Conservation (phyloP, 495 filamentous ascomycete genomes). For the Penicillium manginii region DNA sequence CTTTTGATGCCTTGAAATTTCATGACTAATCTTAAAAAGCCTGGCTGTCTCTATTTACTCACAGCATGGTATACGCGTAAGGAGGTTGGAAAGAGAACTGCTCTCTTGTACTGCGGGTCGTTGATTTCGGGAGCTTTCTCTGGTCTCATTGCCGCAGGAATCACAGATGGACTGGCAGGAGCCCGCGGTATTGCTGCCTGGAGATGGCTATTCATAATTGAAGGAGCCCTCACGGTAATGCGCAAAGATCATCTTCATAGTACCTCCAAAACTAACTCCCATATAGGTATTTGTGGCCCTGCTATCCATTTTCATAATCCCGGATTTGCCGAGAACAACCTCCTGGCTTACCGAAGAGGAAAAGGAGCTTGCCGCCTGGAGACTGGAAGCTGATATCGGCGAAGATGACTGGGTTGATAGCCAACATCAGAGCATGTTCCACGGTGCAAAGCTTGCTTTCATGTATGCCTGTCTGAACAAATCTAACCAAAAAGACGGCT, state of each 20-base stretch:
- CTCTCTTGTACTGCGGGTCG: slow-evolving; percentile 29
- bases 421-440: slow-evolving; percentile 61
- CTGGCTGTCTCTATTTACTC: slow-evolving; percentile 48
- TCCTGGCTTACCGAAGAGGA: slow-evolving; percentile 69
- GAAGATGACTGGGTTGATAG: slow-evolving; percentile 67
- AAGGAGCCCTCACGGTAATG: slow-evolving; percentile 43
- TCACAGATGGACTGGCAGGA: slow-evolving; percentile 23
- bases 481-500: not conserved
- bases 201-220: slow-evolving; percentile 43
- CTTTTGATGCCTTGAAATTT: too few species aligned
- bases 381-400: slow-evolving; percentile 73
- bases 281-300: slow-evolving; percentile 45
- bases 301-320: slow-evolving; percentile 61
- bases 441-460: slow-evolving; percentile 67
- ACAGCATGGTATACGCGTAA: slow-evolving; percentile 53
- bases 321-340: slow-evolving; percentile 74
- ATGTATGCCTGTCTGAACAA: slow-evolving; percentile 43
- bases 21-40: slow-evolving; percentile 16
- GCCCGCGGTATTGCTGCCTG: slow-evolving; percentile 30
- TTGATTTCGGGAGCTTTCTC: slow-evolving; percentile 32
- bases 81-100: slow-evolving; percentile 29
- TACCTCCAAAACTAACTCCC: not conserved
- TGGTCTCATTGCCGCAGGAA: slow-evolving; percentile 31
- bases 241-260: not conserved
- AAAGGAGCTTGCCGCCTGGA: slow-evolving; percentile 63